phyloP scores from a whole-genome alignment of 2,329 filamentous ascomycete genomes.

The Hypoxylon sp. region DNA sequence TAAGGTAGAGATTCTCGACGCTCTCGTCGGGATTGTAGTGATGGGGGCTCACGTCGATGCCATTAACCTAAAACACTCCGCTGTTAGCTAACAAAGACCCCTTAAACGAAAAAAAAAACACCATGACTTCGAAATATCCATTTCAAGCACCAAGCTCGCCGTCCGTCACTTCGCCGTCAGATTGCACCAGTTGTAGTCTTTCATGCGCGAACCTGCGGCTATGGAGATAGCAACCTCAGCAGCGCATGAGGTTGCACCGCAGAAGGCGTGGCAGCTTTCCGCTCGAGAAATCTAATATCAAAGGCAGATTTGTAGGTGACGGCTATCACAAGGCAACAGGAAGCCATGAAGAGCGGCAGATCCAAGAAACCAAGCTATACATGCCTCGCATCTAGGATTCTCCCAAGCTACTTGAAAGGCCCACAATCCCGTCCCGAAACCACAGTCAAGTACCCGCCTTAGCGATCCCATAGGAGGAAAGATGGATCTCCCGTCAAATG shows the following conservation, averaged over 20 bases:
- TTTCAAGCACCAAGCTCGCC: conserved; percentile 19
- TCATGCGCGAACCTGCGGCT: neutral
- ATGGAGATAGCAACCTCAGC: conserved; percentile 1
- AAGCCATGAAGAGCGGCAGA: conserved; percentile 12
- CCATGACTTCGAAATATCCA: conserved; percentile 2
- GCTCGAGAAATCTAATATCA: too few relatives aligned
- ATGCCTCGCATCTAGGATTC: conserved; percentile 71
- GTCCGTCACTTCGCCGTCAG: conserved; percentile 9
- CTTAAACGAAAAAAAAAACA: conserved; percentile 4
- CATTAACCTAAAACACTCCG: conserved; percentile 65
- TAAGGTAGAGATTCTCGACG: conserved; percentile 73
- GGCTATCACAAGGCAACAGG: neutral
- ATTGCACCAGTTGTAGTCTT: conserved; percentile 6
- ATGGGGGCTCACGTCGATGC: conserved; percentile 77
- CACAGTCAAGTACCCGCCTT: conserved; percentile 73
- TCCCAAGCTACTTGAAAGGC: conserved; percentile 72
- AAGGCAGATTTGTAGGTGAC: too few relatives aligned
- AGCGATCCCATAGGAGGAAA: conserved; percentile 71
- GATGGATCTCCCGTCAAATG: conserved; percentile 73
- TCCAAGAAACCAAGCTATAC: conserved; percentile 35
- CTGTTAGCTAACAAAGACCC: conserved; percentile 21
- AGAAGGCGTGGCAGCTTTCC: conserved; percentile 1
- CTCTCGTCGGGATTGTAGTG: conserved; percentile 61
- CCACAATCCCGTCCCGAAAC: conserved; percentile 75
- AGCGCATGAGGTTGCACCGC: conserved; percentile 1